Evolutionary conservation across 2,329 filamentous ascomycete species (phyloP), one percentile per base, ranked within the genome.

Genomic region (Neonectria faginata): DNA sequence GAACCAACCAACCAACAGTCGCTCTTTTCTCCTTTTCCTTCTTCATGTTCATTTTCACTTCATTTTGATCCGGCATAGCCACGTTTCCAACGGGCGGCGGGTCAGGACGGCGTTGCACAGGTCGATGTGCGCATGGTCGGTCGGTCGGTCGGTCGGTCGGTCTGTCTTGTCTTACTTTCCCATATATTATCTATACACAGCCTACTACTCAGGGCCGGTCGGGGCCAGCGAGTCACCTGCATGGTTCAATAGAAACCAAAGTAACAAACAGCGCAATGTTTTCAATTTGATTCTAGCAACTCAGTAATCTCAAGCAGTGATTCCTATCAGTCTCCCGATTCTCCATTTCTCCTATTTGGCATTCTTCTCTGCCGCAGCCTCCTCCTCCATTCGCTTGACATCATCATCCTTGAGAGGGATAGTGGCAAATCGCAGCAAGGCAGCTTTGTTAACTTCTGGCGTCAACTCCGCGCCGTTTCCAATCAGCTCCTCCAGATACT

Each of bases 401-500:
- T 70, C 68, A 5, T 59, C 61, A 3, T 68, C 63, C 2, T 20
- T 52, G 4, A 70, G 57, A 11, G 68, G 65, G 25, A 70, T 61
- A 2, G 68, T 66, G 1, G 68, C 68, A 55, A 70, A 70, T 2
- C 68, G 62, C 20, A 57, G 44, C 27, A 70, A 45, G 2, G 67
- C 68, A 20, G 60, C 67, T 44, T 56, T 68, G 48, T 70, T 70
- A 10, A 41, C 45, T 42, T 69, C 68, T 0, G 62, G 67, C 0
- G 68, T 70, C 18, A 70, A 51, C 27, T 70, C 67, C 5, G 60
- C 52, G 6, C 68, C 68, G 22, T 18, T 66, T 5, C 68, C 68
- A 53, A 69, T 60, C 25, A 70, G 54, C 22, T 54, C 48, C 44
- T 70, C 68, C 7, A 70, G 45, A n/a, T 70, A 57, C 60, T 70